A percentile compares a stretch with the other conserved stretches of the same genome.
These are phyloP conservation scores for Globisporangium spiculum DNA, from an alignment of 352 stramenopile species.

Conservation along the genomic window DNA sequence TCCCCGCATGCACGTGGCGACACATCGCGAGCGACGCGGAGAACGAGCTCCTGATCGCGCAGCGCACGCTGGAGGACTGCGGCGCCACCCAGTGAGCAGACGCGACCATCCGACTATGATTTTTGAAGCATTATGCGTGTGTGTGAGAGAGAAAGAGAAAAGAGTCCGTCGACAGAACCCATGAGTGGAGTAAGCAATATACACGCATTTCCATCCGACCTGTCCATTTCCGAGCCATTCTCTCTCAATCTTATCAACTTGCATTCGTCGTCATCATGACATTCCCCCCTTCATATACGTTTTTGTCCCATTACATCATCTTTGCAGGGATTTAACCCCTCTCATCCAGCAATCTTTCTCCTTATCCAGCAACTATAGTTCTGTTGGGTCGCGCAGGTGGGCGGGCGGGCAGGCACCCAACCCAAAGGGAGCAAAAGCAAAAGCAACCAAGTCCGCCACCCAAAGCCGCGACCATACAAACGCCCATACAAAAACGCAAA, in stretches of 20 bases:
- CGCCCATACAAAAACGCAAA: slow-evolving; percentile 6
- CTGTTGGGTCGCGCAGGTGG: background rate
- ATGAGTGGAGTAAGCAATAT: background rate
- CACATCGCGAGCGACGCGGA: slow-evolving; percentile 29
- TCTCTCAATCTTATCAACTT: background rate
- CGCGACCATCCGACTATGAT: background rate
- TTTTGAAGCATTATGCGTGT: background rate
- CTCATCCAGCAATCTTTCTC: background rate
- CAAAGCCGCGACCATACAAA: slow-evolving; percentile 16
- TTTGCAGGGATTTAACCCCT: background rate
- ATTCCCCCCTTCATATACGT: background rate
- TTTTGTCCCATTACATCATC: background rate
- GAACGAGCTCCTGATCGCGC: slow-evolving; percentile 33
- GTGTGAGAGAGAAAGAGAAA: too few relatives aligned
- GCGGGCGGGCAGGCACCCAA: background rate
- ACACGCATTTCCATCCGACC: background rate
- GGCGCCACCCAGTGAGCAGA: background rate
- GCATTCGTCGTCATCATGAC: background rate
- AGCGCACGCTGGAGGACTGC: slow-evolving; percentile 51
- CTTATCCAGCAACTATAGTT: background rate
- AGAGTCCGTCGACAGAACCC: background rate
- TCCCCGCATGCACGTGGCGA: slow-evolving; percentile 42
- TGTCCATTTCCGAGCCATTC: background rate
- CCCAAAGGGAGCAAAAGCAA: background rate
- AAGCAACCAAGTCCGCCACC: slow-evolving; percentile 4